Evolutionary conservation across 371 early-diverging fungal species (phyloP), one percentile per base, ranked within the genome.

Genomic region (Mortierella sp.): DNA sequence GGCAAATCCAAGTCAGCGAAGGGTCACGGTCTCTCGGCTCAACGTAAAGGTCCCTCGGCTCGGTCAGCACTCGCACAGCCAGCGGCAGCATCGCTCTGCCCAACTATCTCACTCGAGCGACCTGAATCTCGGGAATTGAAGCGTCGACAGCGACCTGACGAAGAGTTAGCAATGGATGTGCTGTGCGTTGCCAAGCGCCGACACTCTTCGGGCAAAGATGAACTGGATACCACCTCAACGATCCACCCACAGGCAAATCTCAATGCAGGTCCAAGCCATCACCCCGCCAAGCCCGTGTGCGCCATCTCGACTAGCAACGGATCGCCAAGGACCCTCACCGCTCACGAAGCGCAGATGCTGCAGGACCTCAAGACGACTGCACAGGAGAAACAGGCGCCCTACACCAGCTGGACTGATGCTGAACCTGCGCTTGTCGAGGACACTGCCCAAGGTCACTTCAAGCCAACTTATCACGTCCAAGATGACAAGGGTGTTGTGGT

Each of bases 391-490:
- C 68, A 76, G 16, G 86, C 85, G 29, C 86, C 86, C 3, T 77
- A 81, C 52, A 64, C 68, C 1, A 73, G 67, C 41, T 79, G 85
- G 74, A 73, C 68, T 29, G 70, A 65, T 9, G 79, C 85, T 34
- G 86, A 85, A 26, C 78, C 80, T 13, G 74, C 80, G n/a, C 39
- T 86, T 63, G 82, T 79, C n/a, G 74, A 79, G 2, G 83, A 85
- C 53, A 45, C 79, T 5, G 86, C 83, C 1, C 83, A 86, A 48
- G 86, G 86, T 2, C 55, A 79, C 41, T 86, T 85, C 61, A 86
- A 86, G 69, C 65, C 83, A 37, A 85, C 85, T 9, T 86, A 77
- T 40, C 85, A 82, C 55, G 79, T 85, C 63, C 68, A 73, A 4
- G 83, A 74, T 2, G 61, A 82, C 1, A 66, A 71, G 14, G 68